Evolutionary conservation across 345 rosid species (phyloP), one percentile per base, ranked within the genome.

Genomic region (Citrus inodora): DNA sequence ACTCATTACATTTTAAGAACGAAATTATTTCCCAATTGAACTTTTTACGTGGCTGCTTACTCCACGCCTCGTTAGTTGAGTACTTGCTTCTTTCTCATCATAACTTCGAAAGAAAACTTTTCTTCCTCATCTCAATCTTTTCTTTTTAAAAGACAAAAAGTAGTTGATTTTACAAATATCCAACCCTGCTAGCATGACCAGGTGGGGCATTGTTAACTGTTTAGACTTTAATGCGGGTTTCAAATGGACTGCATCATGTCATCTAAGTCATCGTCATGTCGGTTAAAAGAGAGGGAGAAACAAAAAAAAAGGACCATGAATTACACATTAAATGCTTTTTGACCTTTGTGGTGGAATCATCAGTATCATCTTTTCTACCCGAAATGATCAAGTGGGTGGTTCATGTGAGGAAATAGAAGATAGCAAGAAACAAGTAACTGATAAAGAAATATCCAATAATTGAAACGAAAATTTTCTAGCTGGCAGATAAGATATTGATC

Each of bases 241-340:
- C 51, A 59, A 35, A 58, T 13, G 48, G 7, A 35, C 11, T 24
- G 53, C 9, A n/a, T 73, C 37, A 73, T 58, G 19, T 58, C 53
- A 35, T 6, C 70, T 3, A 68, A 6, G 6, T 62, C 40, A 63
- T 75, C 7, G 37, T 35, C 42, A 63, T 30, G 59, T 9, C 58
- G 70, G 42, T 63, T 53, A 21, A 46, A 53, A 42, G 48, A 7
- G 48, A 2, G 0, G 48, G 35, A 32, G 33, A 32, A 32, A 32
- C 1, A 71, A 25, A 17, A 42, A 69, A 21, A 32, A 16, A 17
- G 56, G 24, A 35, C 51, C 32, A 46, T 1, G 4, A 67, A 21
- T 46, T 63, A 7, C 67, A 38, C 51, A 46, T 62, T 82, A 35
- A 79, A 67, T 83, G 78, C 70, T 5, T 22, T 32, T 53, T 79